Evolutionary conservation across 768 basidiomycete species (phyloP), one percentile per base, ranked within the genome.

Genomic region (Cubamyces sp.): DNA sequence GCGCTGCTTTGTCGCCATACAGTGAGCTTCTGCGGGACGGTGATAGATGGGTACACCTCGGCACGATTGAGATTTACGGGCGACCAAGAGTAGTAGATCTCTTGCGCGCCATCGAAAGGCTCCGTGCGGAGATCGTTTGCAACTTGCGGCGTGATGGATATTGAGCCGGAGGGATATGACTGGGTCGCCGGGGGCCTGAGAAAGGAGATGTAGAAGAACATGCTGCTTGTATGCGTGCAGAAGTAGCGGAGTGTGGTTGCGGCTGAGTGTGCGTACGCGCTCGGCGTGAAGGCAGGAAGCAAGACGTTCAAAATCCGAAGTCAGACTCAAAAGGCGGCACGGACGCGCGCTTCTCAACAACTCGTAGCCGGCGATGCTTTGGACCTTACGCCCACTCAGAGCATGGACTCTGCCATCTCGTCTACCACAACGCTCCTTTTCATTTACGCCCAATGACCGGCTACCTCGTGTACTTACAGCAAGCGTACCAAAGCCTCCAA

Each of bases 161-260:
- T 74, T 12, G 77, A 67, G 4, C 72, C 67, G 0, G 76, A 75
- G 1, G 80, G 75, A 7, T 78, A 70, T 0, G 79, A 77, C 52
- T 82, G 81, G 3, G 76, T 66, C 3, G 93, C 91, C 3, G 93
- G 95, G 12, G 94, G 92, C 47, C 92, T 88, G 16, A 96, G 84
- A 72, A 96, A 96, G 26, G 91, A 95, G 43, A 96, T 72, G 75
- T 96, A 96, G 79, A 81, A 91, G 76, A 90, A 94, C 93, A 94
- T 94, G 55, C 23, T 19, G 45, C 54, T 7, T 30, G 2, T 11
- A 21, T 41, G 30, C 21, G 19, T 34, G n/a, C 4, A 9, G 42
- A 1, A 18, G 51, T 5, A 14, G 18, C 21, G 19, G 37, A 25
- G 34, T 2, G 18, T 28, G 34, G 41, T 41, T 9, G 47, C 42